These are phyloP conservation scores for Gracilaria domingensis DNA, from an alignment of 23 red algal genomes.

Conservation along the genomic window DNA sequence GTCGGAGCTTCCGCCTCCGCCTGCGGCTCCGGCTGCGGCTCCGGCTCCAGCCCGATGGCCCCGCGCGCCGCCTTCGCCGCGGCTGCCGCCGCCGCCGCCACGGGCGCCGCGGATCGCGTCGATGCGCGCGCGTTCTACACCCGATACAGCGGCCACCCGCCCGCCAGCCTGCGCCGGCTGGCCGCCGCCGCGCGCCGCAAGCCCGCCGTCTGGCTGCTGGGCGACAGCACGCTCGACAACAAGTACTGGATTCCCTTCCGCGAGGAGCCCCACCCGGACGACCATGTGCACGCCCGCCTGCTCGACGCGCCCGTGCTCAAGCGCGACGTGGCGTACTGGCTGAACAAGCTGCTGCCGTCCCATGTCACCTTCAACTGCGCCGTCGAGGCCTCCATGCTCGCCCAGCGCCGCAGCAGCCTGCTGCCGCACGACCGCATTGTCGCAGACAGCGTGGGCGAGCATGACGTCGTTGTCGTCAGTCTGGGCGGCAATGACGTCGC, in stretches of 20 bases:
- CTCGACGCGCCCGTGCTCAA: background rate
- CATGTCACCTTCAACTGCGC: constrained; percentile 67
- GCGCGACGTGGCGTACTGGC: constrained; percentile 78
- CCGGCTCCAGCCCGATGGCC: too few species aligned
- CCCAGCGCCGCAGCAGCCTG: background rate
- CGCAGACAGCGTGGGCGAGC: constrained; percentile 34
- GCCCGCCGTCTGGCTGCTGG: constrained; percentile 66
- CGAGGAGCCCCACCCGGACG: background rate
- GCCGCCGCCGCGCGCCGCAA: background rate
- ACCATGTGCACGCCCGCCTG: background rate
- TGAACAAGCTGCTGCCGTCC: constrained; percentile 18
- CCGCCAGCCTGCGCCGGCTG: constrained; percentile 21
- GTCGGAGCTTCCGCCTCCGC: too few species aligned
- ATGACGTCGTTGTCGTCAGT: constrained; percentile 68
- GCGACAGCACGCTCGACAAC: constrained; percentile 85
- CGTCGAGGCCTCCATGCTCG: constrained; percentile 72
- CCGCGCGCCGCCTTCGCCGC: too few species aligned
- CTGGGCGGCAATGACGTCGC: constrained; percentile 88
- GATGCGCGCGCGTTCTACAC: constrained; percentile 39
- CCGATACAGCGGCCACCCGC: constrained; percentile 66
- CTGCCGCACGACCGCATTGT: constrained; percentile 60
- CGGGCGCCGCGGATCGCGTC: too few species aligned
- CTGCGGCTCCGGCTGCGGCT: too few species aligned
- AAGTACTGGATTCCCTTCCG: constrained; percentile 74
- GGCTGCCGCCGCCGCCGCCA: too few species aligned